Base-by-base conservation (phyloP, 768 basidiomycete genomes). In the Xanthoconium purpureum region DNA sequence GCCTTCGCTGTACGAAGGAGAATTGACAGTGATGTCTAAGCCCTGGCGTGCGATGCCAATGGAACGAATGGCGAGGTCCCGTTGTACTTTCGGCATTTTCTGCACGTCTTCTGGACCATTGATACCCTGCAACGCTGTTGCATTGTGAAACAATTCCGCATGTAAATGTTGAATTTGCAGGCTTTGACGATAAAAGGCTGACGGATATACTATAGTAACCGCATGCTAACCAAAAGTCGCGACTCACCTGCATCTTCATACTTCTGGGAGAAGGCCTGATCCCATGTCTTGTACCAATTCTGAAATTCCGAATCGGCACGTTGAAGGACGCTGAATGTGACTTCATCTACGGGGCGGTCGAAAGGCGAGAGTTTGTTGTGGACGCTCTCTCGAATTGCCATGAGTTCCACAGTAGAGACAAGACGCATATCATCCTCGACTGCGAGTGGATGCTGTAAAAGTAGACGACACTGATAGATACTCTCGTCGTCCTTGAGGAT, bases 381-480 rank as follows among this genome's bases (percentile, higher is more conserved):
- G 2, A 95, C 80, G 28, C 88, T 82, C 65, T 96, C 94, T 57
- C 94, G 84, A 59, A 96, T 83, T 32, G 85, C 85, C 82, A 94
- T 93, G 54, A 96, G 80, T 66, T 98, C 94, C 29, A 98, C 93
- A 3, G 92, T 95, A 4, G 94, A 95, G 13, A 97, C 91, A 14
- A 98, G 83, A 55, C 94, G 88, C 84, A 93, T 94, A 65, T 98
- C 94, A 61, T 96, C 94, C 65, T 92, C 87, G 57, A 96, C 90
- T 14, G 91, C 83, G 30, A 96, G 74, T 37, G 94, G 94, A 69
- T 97, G 94, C 60, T 86, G 84, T 24, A 97, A 74, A 18, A 98
- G 78, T 45, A 86, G 76, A 36, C 88, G 84, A 62, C 90, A 92
- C 57, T 90, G 83, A 65, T 78, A 80, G 56, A 98, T 94, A 49